Conservation (phyloP, 352 stramenopile species). For the Aphanomyces stellatus region DNA sequence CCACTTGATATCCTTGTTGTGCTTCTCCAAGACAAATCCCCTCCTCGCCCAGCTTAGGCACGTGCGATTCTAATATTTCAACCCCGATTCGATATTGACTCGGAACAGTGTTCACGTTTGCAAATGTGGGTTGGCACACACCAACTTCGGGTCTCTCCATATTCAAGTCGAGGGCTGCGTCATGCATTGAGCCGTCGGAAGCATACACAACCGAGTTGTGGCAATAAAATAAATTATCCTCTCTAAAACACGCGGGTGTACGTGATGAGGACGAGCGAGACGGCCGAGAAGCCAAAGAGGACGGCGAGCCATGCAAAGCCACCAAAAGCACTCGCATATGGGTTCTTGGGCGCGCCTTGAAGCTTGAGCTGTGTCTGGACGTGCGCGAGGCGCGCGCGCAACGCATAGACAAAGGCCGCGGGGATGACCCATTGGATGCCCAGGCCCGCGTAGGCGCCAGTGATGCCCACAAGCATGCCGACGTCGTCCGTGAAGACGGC, state of each 20-base stretch:
- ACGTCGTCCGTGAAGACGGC: conserved; percentile 85
- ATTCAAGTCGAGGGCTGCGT: too few relatives aligned
- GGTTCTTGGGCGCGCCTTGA: conserved; percentile 34
- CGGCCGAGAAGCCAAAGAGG: conserved; percentile 45
- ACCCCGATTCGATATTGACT: too few relatives aligned
- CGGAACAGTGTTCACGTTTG: too few relatives aligned
- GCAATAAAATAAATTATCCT: too few relatives aligned
- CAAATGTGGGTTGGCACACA: too few relatives aligned
- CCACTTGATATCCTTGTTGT: too few relatives aligned
- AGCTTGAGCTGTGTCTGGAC: conserved; percentile 16
- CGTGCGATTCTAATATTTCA: too few relatives aligned
- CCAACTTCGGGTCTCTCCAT: too few relatives aligned
- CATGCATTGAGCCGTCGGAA: too few relatives aligned
- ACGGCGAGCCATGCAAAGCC: conserved; percentile 59
- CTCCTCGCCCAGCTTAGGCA: too few relatives aligned
- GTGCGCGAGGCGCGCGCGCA: conserved; percentile 44
- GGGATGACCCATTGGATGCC: conserved; percentile 84
- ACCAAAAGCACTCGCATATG: conserved; percentile 66
- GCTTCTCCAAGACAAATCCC: too few relatives aligned
- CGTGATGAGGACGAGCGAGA: conserved; percentile 65
- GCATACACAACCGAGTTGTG: too few relatives aligned
- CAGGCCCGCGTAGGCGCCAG: conserved; percentile 72
- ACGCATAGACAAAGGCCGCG: conserved; percentile 59
- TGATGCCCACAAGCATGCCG: conserved; percentile 82
- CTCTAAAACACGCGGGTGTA: conserved; percentile 45